Evolutionary conservation across 441 rosid genomes (phyloP), one percentile per base, ranked within the genome.

Genomic region (Populus hybrid): DNA sequence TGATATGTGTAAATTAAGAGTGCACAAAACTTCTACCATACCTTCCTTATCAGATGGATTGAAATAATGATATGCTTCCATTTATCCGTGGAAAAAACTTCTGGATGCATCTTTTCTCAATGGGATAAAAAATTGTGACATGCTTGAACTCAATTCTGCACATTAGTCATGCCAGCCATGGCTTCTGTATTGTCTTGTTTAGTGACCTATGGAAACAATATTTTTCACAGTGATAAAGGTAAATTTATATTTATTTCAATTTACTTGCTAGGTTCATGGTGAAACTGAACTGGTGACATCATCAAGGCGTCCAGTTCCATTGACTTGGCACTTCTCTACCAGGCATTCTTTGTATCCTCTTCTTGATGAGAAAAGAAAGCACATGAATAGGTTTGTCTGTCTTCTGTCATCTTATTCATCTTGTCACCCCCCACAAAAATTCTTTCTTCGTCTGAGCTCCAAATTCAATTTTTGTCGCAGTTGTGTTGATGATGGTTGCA

Each of bases 321-420:
- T 95, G 90, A 90, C 95, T 75, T 95, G 99, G 99, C 94, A 86
- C 82, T 94, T 95, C 85, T 94, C 99, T 72, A 94, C 95, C 21
- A 95, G 89, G 82, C 78, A 81, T 81, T 86, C 89, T 81, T 85
- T 94, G 82, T 75, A 84, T 65, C 91, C 93, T 42, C 91, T 95
- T 85, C 97, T 95, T 82, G 94, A 95, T 71, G 95, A 89, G 83
- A 88, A 84, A 85, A 94, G 97, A 85, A 92, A 82, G 79, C 86
- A 76, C 36, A 92, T 91, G 88, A 94, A 95, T 79, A 88, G 95
- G 98, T 95, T 85, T 76, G 76, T 74, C 71, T 67, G 76, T 75
- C 71, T 67, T 16, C 57, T 71, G 68, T 12, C 59, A 59, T 24
- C 64, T n/a, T 28, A 14, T 46, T 46, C 12, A 46, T 46, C 57